Evolutionary conservation across 2,329 filamentous ascomycete species (phyloP), one percentile per base, ranked within the genome.

Genomic region (Pestalotiopsis sp.): DNA sequence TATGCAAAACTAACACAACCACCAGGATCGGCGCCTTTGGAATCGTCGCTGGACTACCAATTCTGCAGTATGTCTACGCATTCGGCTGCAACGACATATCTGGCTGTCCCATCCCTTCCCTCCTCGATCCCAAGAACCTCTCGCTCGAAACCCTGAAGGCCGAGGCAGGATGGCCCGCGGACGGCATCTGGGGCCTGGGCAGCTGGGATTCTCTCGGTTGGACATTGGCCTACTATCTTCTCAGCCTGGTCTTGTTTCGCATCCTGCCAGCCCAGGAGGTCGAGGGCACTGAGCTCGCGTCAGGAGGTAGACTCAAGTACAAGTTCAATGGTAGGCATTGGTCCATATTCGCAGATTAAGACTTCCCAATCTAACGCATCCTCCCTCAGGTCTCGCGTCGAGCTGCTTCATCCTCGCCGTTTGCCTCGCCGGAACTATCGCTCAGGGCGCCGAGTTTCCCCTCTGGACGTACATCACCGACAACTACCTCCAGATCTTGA

Each of bases 381-480:
- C 72, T 60, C 31, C 3, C 9, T 4, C 52, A 95, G 93, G 93
- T 11, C 91, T 96, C 80, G 83, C 85, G 72, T 94, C 93, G n/a
- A 91, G 91, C 70, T 80, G 94, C 67, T 85, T 92, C 71, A 95
- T 91, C 65, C 84, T 97, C 59, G 85, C 86, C n/a, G 84, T 91
- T 5, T 88, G 91, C 66, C 90, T 90, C 41, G 91, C 91, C 9
- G 95, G 94, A 63, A 97, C 94, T 3, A 81, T 90, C 52, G 81
- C 90, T 3, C 89, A 95, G 74, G 95, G 95, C 68, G 89, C 93
- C 65, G 87, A 95, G 23, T 98, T 97, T 75, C 87, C 90, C 9
- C 88, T 98, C 65, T 99, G 95, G 95, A 93, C 91, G 31, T 98
- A 94, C 81, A 94, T 98, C 77, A 91, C 92, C 83, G 91, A 97